Evolutionary conservation across 1,139 yeast species (phyloP).

Genomic region (Schwanniomyces etchellsii): DNA sequence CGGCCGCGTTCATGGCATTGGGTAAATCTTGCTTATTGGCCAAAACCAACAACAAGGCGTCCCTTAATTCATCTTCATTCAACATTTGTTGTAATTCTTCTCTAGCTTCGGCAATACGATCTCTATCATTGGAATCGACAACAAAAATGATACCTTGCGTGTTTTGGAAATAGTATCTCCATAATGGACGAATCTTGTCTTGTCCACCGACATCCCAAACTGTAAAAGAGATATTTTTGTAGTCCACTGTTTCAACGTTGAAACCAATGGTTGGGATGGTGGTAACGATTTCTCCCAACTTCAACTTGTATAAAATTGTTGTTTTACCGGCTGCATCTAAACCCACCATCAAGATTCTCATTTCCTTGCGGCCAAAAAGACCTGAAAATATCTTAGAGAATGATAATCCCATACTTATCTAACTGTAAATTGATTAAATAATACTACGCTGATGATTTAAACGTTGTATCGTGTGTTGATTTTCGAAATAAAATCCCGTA

Average conservation of each 20-base stretch:
- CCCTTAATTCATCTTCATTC: constrained; percentile 39
- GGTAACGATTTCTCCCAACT: constrained; percentile 38
- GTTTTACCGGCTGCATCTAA: constrained; percentile 42
- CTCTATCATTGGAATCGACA: constrained; percentile 40
- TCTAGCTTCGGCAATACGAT: constrained; percentile 39
- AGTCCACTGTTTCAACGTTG: constrained; percentile 38
- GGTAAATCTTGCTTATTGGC: constrained; percentile 42
- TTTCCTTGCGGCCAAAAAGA: constrained; percentile 37
- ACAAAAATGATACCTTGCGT: constrained; percentile 39
- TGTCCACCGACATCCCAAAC: constrained; percentile 45
- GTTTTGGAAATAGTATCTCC: constrained; percentile 41
- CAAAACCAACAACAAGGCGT: constrained; percentile 36
- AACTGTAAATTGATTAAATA: constrained; percentile 4
- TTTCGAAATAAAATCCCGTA: constrained; percentile 4
- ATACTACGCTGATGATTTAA: constrained; percentile 4
- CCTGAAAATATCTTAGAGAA: constrained; percentile 31
- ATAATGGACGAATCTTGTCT: constrained; percentile 38
- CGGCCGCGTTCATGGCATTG: constrained; percentile 41
- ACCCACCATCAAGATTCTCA: constrained; percentile 41
- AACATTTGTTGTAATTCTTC: constrained; percentile 42
- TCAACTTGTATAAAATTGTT: constrained; percentile 37
- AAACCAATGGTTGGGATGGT: constrained; percentile 40
- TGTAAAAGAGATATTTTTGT: constrained; percentile 36
- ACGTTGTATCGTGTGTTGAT: constrained; percentile 2
- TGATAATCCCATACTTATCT: constrained; percentile 26